Evolutionary conservation across 345 rosid species (phyloP).

Genomic region (Syzygium oleosum): DNA sequence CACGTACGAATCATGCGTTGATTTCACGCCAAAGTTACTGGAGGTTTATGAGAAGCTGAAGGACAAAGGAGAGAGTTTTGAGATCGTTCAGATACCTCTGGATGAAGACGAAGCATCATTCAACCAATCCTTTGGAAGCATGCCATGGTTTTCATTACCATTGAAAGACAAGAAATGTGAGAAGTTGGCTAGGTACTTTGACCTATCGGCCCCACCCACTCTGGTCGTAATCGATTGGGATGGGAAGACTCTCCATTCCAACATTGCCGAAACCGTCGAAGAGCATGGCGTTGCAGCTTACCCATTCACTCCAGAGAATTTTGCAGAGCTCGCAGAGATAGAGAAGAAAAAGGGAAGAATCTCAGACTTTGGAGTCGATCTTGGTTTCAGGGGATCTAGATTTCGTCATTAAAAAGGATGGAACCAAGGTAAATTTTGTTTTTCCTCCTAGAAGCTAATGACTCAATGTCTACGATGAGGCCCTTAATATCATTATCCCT

Average conservation of each 20-base stretch:
- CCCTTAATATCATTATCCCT: not conserved
- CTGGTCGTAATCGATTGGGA: slow-evolving; percentile 7
- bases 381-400: slow-evolving; percentile 9
- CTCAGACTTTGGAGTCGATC: slow-evolving; percentile 15
- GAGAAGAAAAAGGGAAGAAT: slow-evolving; percentile 9
- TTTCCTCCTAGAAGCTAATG: not conserved
- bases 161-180: not conserved
- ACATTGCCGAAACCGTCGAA: not conserved
- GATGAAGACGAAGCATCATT: slow-evolving; percentile 3
- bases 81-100: slow-evolving; percentile 13
- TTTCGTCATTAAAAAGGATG: slow-evolving; percentile 13
- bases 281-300: slow-evolving; percentile 11
- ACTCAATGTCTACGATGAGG: not conserved
- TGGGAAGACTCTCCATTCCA: slow-evolving; percentile 9
- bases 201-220: slow-evolving; percentile 4
- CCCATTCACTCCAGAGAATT: slow-evolving; percentile 14
- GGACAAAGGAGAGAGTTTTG: slow-evolving; percentile 4
- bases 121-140: not conserved
- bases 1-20: not conserved
- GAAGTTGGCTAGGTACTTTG: slow-evolving; percentile 5
- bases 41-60: slow-evolving; percentile 7
- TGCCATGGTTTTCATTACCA: slow-evolving; percentile 21
- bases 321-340: slow-evolving; percentile 13
- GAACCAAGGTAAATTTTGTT: not conserved
- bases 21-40: not conserved